Evolutionary conservation across 192 early-diverging fungal species (phyloP), one percentile per base, ranked within the genome.

Genomic region (Helicostylum pulchrum): DNA sequence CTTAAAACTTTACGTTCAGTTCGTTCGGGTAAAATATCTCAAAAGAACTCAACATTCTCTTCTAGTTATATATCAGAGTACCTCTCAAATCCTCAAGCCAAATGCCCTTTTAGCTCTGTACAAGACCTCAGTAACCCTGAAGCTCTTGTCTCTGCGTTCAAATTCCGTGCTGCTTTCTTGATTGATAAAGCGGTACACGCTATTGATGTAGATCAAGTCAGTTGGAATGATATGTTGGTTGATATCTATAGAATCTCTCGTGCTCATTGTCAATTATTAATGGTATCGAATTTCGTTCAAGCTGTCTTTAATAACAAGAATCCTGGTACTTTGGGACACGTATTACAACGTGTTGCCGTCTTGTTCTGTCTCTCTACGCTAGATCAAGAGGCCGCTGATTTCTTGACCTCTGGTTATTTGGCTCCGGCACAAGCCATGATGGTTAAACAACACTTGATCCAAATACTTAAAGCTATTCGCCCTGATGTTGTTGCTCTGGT

Each of bases 401-500:
- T 89, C 30, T 72, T 87, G 26, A 78, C 71, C n/a, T 77, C 70
- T 6, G 84, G 82, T 7, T 81, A 83, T 17, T 61, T 92, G 20
- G 74, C 78, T 8, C 54, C 76, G 9, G 65, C 57, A 19, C 83
- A 88, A 42, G 65, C 81, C 0, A 61, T 70, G 2, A 56, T 78
- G 69, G 34, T 92, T 42, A 82, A 82, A 44, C 44, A 67, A n/a
- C 68, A 74, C 0, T 72, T 88, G 45, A 80, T 83, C 34, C 67
- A 59, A 15, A 45, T 82, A 7, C 78, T 91, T 47, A 79, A 80
- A 54, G 79, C 84, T 20, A 77, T 95, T 12, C 79, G 92, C n/a
- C 84, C 82, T 57, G 82, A 95, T 70, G 87, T 87, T 11, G 82
- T 95, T 34, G 82, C 87, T 0, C 75, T 95, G 12, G 90, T 91